Base-by-base conservation (phyloP, 305 asterid species). In the Vinca major region DNA sequence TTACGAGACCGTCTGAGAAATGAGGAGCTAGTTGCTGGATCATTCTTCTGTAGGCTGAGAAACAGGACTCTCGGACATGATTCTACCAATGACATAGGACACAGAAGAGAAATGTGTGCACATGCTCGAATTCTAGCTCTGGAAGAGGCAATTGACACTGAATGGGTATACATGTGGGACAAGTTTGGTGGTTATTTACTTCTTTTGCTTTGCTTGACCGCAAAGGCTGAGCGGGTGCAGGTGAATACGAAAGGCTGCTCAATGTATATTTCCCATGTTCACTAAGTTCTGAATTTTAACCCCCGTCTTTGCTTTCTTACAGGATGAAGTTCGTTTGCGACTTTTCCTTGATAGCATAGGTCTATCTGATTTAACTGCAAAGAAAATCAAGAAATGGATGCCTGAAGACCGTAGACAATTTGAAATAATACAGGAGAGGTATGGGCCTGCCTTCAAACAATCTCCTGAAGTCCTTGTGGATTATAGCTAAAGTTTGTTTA, bases 81-180 rank as follows among this genome's bases (percentile, higher is more conserved):
- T 80, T 79, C 89, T 77, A 77, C 90, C 72, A 77, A 82, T 83
- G 98, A 91, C 74, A 83, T 86, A 53, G 96, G 96, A 37, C 94
- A 91, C 74, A 85, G 91, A 82, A 88, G 99, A 83, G 99, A 91
- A 76, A 84, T 91, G 93, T 89, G 99, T 80, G 99, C 99, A 55
- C 99, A 91, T 88, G 99, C 99, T 65, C 84, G 99, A 79, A 94
- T 94, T 71, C 86, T 94, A 49, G 96, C 95, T 70, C 85, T 94
- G 70, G 99, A 91, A 82, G 99, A 94, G 83, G 98, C 99, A 73
- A 94, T 94, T 77, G 99, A 94, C 78, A 94, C 99, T 17, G 99
- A 94, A 67, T 94, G 99, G 99, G 99, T 94, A 57, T 94, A 91
- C 86, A 94, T 94, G 99, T 94, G 99, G 99, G 99, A 94, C 83